Base-by-base conservation (phyloP, 2,329 filamentous ascomycete genomes). In the Aspergillus piperis region DNA sequence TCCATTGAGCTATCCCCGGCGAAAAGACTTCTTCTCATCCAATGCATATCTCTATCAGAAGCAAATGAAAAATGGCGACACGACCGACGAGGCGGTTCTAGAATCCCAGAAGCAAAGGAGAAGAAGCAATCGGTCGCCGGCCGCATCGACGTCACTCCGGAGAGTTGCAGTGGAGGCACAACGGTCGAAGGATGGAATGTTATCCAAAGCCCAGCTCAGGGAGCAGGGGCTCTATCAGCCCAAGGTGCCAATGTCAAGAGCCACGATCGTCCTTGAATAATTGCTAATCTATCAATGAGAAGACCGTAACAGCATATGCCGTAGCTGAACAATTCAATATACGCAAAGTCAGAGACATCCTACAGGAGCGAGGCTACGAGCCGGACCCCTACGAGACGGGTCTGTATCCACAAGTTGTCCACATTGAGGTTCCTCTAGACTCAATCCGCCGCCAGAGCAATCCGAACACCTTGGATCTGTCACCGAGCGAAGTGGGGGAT, bases 161-260 rank as follows among this genome's bases (percentile, higher is more conserved):
- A 86, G 92, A 60, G 92, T 96, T 11, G 92, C 93, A 32, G 90
- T 92, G 17, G 92, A 95, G 69, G 92, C 93, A 17, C 92, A 96
- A 77, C 80, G 78, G 66, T 85, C 80, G 60, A 82, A 79, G 66
- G 80, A 81, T 68, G 80, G 80, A 1, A 79, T 85, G 64, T 77
- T 87, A 63, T 68, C 75, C 54, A 82, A 81, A 68, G 76, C 80
- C 48, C 69, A 72, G 53, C 67, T 75, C 11, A 68, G 67, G 54
- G 74, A 77, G 63, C 71, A 74, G 55, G 73, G 73, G 21, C 62
- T 74, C 48, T 60, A 73, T 56, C 73, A 75, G 57, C 74, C 73
- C 49, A 80, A 77, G 71, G 75, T 77, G 39, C 39, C 54, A 21
- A 8, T 50, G 59, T 10, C 5, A 19, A 25, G 30, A 19, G n/a